Percentiles rank a stretch among this genome's conserved stretches.
These are phyloP conservation scores for Termitomyces sp. DNA, from an alignment of 768 basidiomycete species.

Conservation along the genomic window DNA sequence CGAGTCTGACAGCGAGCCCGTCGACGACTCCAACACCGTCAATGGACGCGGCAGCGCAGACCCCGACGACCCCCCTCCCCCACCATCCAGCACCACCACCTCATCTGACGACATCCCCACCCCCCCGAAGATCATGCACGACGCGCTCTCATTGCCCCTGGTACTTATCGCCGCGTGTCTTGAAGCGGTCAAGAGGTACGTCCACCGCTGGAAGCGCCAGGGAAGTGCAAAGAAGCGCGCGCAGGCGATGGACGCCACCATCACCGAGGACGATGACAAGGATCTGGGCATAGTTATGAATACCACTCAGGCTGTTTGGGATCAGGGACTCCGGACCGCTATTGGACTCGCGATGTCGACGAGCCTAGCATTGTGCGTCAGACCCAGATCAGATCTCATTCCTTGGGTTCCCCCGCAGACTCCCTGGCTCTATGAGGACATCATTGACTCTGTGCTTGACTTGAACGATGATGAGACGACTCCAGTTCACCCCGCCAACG, in stretches of 20 bases:
- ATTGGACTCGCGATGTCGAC: neutral
- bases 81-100: conserved; percentile 38
- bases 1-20: neutral
- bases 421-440: neutral
- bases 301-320: no score
- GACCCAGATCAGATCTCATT: neutral
- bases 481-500: no score
- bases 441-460: neutral
- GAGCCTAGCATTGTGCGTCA: neutral
- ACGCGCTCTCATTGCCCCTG: no score
- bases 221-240: no score
- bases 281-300: no score
- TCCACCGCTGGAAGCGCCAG: neutral
- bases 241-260: no score
- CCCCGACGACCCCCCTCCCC: neutral
- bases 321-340: neutral
- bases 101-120: conserved; percentile 49
- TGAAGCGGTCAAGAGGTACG: neutral
- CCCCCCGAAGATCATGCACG: conserved; percentile 33
- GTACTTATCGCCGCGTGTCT: neutral
- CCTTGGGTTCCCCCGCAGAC: neutral
- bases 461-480: no score
- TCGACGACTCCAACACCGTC: neutral
- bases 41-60: neutral
- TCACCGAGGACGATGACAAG: no score